A percentile compares a stretch with the other conserved stretches of the same genome.
Evolutionary conservation across 805 yeast species (phyloP).

Genomic region (Cyberlindnera galapagoensis): DNA sequence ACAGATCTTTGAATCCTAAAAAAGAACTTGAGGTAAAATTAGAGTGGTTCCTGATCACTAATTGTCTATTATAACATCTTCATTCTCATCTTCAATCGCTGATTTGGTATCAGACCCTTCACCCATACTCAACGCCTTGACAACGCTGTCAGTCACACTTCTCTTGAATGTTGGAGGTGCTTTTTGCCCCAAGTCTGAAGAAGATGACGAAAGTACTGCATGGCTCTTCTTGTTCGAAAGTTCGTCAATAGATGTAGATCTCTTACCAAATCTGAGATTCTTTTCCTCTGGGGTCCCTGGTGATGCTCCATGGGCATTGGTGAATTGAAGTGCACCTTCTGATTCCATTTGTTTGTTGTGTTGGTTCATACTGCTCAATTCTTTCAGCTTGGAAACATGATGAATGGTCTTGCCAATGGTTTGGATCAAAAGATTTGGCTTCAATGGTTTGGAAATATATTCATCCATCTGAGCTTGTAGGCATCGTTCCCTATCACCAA

Average conservation of each 20-base stretch:
- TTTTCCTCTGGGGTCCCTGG: slow-evolving; percentile 4
- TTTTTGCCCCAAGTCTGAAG: not conserved
- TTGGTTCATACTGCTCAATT: slow-evolving; percentile 23
- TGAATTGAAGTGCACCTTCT: slow-evolving; percentile 11
- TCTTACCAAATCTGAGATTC: too few relatives aligned
- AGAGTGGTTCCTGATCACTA: too few relatives aligned
- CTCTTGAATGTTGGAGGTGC: not conserved
- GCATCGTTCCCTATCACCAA: slow-evolving; percentile 85
- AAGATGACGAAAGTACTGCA: too few relatives aligned
- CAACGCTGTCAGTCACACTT: slow-evolving; percentile 1
- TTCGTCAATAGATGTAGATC: not conserved
- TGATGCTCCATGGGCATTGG: slow-evolving; percentile 8
- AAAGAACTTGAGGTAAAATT: too few relatives aligned
- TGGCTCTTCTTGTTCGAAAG: not conserved
- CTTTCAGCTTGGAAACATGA: slow-evolving; percentile 55
- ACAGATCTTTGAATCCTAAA: too few relatives aligned
- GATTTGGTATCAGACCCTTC: too few relatives aligned
- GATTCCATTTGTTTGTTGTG: slow-evolving; percentile 19
- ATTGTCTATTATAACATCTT: too few relatives aligned
- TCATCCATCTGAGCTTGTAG: slow-evolving; percentile 91
- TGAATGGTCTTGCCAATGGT: slow-evolving; percentile 82
- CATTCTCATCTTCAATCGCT: too few relatives aligned
- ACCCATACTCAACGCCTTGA: slow-evolving; percentile 1
- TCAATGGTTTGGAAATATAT: slow-evolving; percentile 80
- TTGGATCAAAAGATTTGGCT: slow-evolving; percentile 75